A percentile compares a stretch with the other conserved stretches of the same genome.
These are phyloP conservation scores for Diplodia corticola DNA, from an alignment of 2,329 filamentous ascomycete genomes.

Conservation along the genomic window DNA sequence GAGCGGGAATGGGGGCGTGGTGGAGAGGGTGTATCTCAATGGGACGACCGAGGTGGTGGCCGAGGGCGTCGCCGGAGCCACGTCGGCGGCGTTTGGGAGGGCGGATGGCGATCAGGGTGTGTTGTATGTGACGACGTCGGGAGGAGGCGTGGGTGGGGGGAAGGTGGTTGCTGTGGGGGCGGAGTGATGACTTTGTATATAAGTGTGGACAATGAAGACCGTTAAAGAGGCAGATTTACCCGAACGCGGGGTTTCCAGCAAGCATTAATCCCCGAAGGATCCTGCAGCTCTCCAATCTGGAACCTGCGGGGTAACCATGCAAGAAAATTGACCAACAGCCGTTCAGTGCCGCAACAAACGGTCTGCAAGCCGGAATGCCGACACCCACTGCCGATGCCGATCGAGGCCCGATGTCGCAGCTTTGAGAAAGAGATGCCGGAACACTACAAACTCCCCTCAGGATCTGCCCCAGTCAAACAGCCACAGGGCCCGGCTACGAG, in stretches of 20 bases:
- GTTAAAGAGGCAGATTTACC: no score
- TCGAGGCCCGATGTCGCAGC: neutral
- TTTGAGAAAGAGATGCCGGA: neutral
- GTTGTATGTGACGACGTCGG: constrained; percentile 27
- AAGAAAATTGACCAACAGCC: neutral
- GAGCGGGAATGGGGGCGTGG: neutral
- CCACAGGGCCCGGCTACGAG: neutral
- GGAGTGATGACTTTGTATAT: neutral
- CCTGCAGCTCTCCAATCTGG: neutral
- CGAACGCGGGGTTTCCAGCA: neutral
- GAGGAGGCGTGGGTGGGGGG: neutral
- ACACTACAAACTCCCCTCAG: neutral
- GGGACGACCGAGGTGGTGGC: constrained; percentile 25
- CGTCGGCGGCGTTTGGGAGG: constrained; percentile 27
- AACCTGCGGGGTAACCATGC: neutral
- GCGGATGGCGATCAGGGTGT: constrained; percentile 25
- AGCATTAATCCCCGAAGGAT: neutral
- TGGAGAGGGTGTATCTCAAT: constrained; percentile 20
- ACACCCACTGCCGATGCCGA: neutral
- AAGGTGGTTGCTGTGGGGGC: neutral
- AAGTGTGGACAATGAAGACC: no score
- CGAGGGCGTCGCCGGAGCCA: constrained; percentile 25
- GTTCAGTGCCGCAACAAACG: neutral
- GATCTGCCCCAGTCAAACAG: neutral
- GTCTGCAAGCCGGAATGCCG: neutral